A percentile compares a stretch with the other conserved stretches of the same genome.
phyloP scores from a whole-genome alignment of 306 rosid species.

The Trichosanthes cucumerina region DNA sequence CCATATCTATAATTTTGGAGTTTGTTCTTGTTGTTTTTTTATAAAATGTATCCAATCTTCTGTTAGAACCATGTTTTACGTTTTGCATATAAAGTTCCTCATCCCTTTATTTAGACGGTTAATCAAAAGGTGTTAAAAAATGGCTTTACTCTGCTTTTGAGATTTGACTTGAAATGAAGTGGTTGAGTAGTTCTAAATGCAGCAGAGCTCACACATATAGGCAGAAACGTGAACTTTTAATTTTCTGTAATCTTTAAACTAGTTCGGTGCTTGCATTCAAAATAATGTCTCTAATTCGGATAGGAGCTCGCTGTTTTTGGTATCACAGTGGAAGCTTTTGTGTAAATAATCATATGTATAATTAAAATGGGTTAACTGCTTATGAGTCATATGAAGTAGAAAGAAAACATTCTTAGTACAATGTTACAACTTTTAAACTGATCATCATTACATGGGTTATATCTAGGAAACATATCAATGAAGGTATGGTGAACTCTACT shows the following conservation, averaged over 20 bases:
- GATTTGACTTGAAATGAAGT: neutral
- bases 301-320: neutral
- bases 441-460: slow-evolving; percentile 8
- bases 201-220: neutral
- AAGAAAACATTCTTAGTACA: neutral
- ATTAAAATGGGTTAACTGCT: neutral
- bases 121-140: neutral
- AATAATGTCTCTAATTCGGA: neutral
- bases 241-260: neutral
- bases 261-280: neutral
- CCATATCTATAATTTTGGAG: neutral
- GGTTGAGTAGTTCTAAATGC: neutral
- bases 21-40: neutral
- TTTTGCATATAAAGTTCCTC: neutral
- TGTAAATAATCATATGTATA: neutral
- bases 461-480: slow-evolving; percentile 50
- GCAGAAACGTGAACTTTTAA: neutral
- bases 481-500: slow-evolving; percentile 17
- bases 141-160: neutral
- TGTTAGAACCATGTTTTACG: neutral
- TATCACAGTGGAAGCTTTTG: neutral
- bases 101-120: neutral
- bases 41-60: neutral
- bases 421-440: slow-evolving; percentile 4
- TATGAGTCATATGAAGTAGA: neutral